phyloP scores from a whole-genome alignment of 805 yeast genomes.

The Jamesozyma spencerorum region DNA sequence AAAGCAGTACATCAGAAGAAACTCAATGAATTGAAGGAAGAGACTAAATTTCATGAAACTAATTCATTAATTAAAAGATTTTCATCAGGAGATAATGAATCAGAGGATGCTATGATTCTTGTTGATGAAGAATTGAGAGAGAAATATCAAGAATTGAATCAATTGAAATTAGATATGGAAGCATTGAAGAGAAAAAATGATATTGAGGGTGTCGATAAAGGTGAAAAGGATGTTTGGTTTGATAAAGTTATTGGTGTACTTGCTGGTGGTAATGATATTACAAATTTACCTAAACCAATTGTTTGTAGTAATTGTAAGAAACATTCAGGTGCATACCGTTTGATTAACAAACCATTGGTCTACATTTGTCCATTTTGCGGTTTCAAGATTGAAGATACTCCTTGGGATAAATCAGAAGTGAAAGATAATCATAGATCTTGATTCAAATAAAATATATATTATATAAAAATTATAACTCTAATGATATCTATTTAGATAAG shows the following conservation, averaged over 20 bases:
- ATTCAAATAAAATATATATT: conserved; percentile 1
- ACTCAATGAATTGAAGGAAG: conserved; percentile 57
- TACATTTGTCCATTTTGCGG: conserved; percentile 26
- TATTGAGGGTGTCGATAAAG: conserved; percentile 6
- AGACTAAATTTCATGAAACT: conserved; percentile 69
- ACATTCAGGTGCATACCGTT: conserved; percentile 20
- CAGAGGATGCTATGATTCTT: conserved; percentile 36
- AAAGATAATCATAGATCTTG: not conserved
- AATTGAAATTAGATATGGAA: conserved; percentile 28
- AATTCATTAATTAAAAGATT: conserved; percentile 63
- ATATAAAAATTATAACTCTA: too few relatives aligned
- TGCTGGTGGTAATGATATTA: conserved; percentile 24
- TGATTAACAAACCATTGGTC: conserved; percentile 14
- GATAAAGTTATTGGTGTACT: conserved; percentile 25
- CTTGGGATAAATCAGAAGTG: not conserved
- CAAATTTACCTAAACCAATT: conserved; percentile 11
- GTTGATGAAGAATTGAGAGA: conserved; percentile 36
- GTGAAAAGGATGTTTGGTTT: conserved; percentile 28
- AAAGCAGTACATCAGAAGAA: conserved; percentile 41
- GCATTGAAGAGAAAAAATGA: conserved; percentile 11
- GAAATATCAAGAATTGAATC: conserved; percentile 34
- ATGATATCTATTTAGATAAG: conserved; percentile 36
- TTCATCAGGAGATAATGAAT: conserved; percentile 41
- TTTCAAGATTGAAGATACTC: conserved; percentile 8
- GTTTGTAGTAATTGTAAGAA: conserved; percentile 21